Evolutionary conservation across 2,329 filamentous ascomycete genomes (phyloP), one percentile per base, ranked within the genome.

Genomic region (Cadophora sp.): DNA sequence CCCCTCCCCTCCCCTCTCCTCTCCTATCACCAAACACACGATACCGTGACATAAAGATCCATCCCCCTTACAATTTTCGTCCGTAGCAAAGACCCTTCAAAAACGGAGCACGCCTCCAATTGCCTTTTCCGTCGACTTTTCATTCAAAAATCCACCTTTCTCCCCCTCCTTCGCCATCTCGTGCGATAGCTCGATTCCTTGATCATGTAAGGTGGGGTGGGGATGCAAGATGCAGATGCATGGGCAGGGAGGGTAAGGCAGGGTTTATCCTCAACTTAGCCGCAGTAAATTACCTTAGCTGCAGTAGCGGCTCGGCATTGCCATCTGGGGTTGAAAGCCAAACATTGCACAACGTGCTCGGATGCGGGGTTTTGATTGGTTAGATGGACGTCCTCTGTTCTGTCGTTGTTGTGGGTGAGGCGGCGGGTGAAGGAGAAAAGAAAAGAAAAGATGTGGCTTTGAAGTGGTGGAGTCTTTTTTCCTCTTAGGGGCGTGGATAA

Each of bases 291-390:
- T n/a, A n/a, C n/a, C n/a, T 18, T 18, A n/a, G 43, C 43, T 45
- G 14, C 43, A 18, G 5, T 51, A 43, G 45, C 22, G 47, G 7
- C 27, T 50, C 45, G 18, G 60, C 50, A 18, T 20, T 9, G 47
- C 48, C 36, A 51, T 59, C 47, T 61, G 61, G 66, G 62, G 58
- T 59, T 59, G 14, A 41, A 18, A 14, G 20, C 69, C 67, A 71
- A 33, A 45, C 27, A 66, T 43, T 50, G 14, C 8, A 36, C 33
- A 67, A 71, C 70, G 70, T 71, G 66, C 47, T 59, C 22, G 18
- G 27, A 27, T 58, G 6, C n/a, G 3, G 45, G 9, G 20, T 0
- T 64, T 24, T 71, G 68, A 70, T 70, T 71, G 70, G 70, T 24
- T 62, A 45, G 0, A 18, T 65, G 33, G 60, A 71, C 70, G 68